Conservation (phyloP, 345 rosid genomes). For the Geranium brycei region DNA sequence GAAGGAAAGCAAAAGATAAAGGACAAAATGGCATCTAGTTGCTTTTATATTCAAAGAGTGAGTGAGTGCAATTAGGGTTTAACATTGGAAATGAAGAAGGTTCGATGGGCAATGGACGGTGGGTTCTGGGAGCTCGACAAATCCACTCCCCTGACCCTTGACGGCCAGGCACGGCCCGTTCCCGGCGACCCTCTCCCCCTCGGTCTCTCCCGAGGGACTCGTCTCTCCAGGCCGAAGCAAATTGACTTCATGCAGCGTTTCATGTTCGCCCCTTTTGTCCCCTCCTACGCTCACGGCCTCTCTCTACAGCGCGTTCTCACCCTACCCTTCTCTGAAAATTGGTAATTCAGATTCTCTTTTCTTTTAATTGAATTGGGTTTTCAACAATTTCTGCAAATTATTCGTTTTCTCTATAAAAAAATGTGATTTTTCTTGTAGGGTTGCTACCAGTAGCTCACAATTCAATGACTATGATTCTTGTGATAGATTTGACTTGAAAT, state of each 20-base stretch:
- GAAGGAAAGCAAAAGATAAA: no score
- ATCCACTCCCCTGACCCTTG: conserved; percentile 68
- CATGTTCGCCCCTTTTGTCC: conserved; percentile 60
- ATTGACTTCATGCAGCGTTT: conserved; percentile 81
- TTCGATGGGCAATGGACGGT: conserved; percentile 73
- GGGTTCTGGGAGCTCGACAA: conserved; percentile 71
- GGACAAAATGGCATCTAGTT: no score
- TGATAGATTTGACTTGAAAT: no score
- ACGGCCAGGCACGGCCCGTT: conserved; percentile 57
- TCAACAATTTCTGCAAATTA: no score
- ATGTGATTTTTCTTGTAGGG: no score
- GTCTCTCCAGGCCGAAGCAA: conserved; percentile 64
- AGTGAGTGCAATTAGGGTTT: no score
- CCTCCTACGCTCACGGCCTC: conserved; percentile 38
- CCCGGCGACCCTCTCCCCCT: conserved; percentile 55
- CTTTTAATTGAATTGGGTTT: not conserved
- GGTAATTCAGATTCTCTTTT: conserved; percentile 22
- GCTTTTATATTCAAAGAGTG: no score
- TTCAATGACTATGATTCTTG: no score
- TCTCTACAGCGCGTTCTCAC: conserved; percentile 58
- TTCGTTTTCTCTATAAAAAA: no score
- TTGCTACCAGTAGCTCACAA: no score
- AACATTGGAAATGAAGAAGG: conserved; percentile 41
- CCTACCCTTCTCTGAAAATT: conserved; percentile 44
- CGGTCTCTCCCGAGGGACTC: conserved; percentile 62